phyloP scores from a whole-genome alignment of 164 flowering plant species.

The Macadamia tetraphylla region DNA sequence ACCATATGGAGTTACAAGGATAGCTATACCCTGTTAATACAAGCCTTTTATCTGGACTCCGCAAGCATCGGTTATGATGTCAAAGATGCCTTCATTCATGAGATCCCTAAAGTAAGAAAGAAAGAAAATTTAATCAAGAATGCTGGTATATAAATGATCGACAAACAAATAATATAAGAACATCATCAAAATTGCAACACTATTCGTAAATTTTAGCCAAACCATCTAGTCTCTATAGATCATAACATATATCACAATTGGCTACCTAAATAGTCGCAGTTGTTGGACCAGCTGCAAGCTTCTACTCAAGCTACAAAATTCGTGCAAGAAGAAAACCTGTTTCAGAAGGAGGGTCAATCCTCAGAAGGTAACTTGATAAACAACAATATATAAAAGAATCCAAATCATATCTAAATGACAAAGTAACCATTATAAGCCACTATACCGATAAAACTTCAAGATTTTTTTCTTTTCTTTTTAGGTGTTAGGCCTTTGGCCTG shows the following conservation, averaged over 20 bases:
- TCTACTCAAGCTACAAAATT: conserved; percentile 89
- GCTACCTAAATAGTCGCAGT: conserved; percentile 79
- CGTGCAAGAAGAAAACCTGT: conserved; percentile 86
- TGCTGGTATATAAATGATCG: background rate
- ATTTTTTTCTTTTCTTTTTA: too few species aligned
- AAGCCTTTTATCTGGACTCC: conserved; percentile 77
- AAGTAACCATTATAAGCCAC: too few species aligned
- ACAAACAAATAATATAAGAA: background rate
- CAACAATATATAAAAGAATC: too few species aligned
- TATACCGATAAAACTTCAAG: too few species aligned
- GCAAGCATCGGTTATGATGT: conserved; percentile 73
- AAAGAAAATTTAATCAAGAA: conserved; percentile 2
- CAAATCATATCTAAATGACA: too few species aligned
- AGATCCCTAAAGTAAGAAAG: conserved; percentile 63
- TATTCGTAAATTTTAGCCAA: background rate
- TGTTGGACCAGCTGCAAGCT: conserved; percentile 95
- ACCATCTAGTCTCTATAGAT: background rate
- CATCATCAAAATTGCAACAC: background rate
- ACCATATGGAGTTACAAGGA: background rate
- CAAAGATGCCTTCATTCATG: conserved; percentile 85
- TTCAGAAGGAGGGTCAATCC: conserved; percentile 1
- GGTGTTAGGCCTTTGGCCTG: too few species aligned
- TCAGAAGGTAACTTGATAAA: background rate
- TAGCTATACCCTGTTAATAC: conserved; percentile 73
- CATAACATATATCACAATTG: conserved; percentile 1